Conservation (phyloP, 768 basidiomycete species). For the Auricularia cornea region DNA sequence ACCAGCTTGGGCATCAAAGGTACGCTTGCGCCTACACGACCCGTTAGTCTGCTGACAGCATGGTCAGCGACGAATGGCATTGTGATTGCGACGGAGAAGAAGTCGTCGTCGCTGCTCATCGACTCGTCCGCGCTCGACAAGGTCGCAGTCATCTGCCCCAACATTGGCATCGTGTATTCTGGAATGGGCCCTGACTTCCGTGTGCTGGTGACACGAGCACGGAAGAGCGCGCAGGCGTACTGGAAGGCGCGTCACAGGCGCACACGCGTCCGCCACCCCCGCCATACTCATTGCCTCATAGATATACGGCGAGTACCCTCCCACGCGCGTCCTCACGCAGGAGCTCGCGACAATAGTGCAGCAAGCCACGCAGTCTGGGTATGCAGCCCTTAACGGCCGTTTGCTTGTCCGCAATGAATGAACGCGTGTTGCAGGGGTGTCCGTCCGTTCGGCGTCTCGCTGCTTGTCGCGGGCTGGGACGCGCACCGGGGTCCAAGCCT, state of each 20-base stretch:
- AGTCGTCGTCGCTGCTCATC: conserved; percentile 92
- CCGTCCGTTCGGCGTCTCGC: conserved; percentile 95
- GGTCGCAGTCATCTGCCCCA: conserved; percentile 93
- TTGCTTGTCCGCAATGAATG: conserved; percentile 16
- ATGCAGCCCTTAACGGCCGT: conserved; percentile 22
- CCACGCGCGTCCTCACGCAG: conserved; percentile 90
- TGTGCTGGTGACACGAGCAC: conserved; percentile 84
- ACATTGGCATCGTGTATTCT: conserved; percentile 98
- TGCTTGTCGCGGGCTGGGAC: conserved; percentile 97
- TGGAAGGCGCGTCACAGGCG: conserved; percentile 54
- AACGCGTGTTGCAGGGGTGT: conserved; percentile 63
- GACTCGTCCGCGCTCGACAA: conserved; percentile 98
- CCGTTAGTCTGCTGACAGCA: not conserved
- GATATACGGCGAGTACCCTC: conserved; percentile 95
- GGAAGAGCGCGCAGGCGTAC: conserved; percentile 97
- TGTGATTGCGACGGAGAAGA: conserved; percentile 99
- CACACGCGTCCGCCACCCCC: not conserved
- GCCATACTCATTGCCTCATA: not conserved
- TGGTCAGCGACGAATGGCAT: conserved; percentile 90
- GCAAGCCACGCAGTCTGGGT: conserved; percentile 98
- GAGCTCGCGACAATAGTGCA: conserved; percentile 99
- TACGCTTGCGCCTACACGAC: conserved; percentile 25
- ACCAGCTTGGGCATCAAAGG: conserved; percentile 99
- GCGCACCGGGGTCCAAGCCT: conserved; percentile 88
- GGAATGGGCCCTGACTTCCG: conserved; percentile 99